phyloP scores from a whole-genome alignment of 352 stramenopile genomes.

The Pythium dissimile region DNA sequence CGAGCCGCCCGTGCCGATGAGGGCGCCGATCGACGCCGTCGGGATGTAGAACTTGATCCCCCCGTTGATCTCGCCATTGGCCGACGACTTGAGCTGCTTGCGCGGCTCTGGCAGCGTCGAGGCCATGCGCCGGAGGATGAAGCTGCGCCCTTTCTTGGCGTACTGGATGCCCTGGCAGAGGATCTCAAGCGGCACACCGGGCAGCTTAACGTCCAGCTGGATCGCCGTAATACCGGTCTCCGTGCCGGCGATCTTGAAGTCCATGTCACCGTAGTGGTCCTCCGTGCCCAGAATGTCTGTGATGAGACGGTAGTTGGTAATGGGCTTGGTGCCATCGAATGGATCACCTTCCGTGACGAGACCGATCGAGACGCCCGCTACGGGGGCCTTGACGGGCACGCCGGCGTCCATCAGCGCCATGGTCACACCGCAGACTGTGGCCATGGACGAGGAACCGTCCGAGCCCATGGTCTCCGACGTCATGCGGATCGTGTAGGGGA shows the following conservation, averaged over 20 bases:
- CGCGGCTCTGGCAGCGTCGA: slow-evolving; percentile 57
- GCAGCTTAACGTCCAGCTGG: slow-evolving; percentile 96
- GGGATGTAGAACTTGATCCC: slow-evolving; percentile 64
- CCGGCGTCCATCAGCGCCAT: slow-evolving; percentile 97
- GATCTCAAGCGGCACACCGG: slow-evolving; percentile 79
- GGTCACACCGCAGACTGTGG: slow-evolving; percentile 95
- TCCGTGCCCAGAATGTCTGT: slow-evolving; percentile 97
- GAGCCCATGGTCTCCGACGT: slow-evolving; percentile 96
- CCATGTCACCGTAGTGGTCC: slow-evolving; percentile 98
- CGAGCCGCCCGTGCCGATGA: slow-evolving; percentile 74
- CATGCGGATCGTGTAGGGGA: slow-evolving; percentile 96
- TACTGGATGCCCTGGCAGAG: slow-evolving; percentile 84
- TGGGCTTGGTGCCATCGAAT: slow-evolving; percentile 60
- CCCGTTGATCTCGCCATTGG: slow-evolving; percentile 36
- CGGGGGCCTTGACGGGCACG: slow-evolving; percentile 91
- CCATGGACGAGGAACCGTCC: slow-evolving; percentile 95
- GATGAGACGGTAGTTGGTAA: slow-evolving; percentile 87
- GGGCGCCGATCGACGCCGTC: slow-evolving; percentile 42
- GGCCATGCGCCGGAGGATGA: slow-evolving; percentile 87
- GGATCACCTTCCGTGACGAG: slow-evolving; percentile 70
- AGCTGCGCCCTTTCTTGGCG: slow-evolving; percentile 72
- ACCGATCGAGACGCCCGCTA: slow-evolving; percentile 96
- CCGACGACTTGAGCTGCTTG: slow-evolving; percentile 43
- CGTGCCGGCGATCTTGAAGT: slow-evolving; percentile 97
- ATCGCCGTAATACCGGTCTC: slow-evolving; percentile 91